Evolutionary conservation across 768 basidiomycete species (phyloP).

Genomic region (Hemileccinum rubropunctum): DNA sequence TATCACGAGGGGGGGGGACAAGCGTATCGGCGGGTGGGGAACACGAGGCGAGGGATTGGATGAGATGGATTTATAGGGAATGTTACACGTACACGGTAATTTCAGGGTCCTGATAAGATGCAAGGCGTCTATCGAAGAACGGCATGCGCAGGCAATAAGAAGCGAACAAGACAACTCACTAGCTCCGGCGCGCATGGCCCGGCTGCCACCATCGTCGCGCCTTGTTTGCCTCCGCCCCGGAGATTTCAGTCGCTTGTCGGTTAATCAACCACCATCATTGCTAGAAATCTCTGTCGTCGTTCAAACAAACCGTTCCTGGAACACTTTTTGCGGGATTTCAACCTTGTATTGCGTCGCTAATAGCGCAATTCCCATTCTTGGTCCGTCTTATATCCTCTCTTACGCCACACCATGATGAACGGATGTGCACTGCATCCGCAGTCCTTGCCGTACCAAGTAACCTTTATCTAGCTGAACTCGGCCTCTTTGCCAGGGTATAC

Average conservation of each 20-base stretch:
- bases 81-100: constrained; percentile 34
- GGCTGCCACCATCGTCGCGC: constrained; percentile 15
- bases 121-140: constrained; percentile 29
- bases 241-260: constrained; percentile 13
- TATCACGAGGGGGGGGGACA: constrained; percentile 22
- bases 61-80: constrained; percentile 30
- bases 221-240: constrained; percentile 20
- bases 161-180: constrained; percentile 19
- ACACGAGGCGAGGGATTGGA: constrained; percentile 22
- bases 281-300: too few species aligned
- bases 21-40: constrained; percentile 23
- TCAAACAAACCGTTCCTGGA: constrained; percentile 20
- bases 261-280: constrained; percentile 18
- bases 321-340: constrained; percentile 13
- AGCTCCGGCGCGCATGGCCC: constrained; percentile 16
- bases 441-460: background rate
- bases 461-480: constrained; percentile 11
- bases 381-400: constrained; percentile 7
- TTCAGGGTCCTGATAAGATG: constrained; percentile 31
- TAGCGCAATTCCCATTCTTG: constrained; percentile 13
- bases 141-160: constrained; percentile 32
- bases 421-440: background rate
- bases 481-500: too few species aligned
- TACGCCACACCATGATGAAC: constrained; percentile 3
- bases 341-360: constrained; percentile 20